Base-by-base conservation (phyloP, 768 basidiomycete species). In the Heimioporus sp. region DNA sequence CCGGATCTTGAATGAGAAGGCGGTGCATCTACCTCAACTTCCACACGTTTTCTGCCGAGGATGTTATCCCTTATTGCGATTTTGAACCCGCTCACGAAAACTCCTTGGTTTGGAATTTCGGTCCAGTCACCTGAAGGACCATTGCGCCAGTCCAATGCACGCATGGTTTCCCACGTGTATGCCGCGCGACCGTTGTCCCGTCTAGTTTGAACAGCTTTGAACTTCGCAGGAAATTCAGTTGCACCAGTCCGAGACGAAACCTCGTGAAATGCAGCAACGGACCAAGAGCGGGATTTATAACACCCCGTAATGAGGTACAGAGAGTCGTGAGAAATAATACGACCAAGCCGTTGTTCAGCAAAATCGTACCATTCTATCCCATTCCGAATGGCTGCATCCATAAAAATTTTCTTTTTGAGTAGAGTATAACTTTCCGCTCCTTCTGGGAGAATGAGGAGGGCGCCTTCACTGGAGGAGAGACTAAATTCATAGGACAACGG, bases 371-470 rank as follows among this genome's bases (percentile, higher is more conserved):
- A 70, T 11, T 51, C 48, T 19, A 42, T 47, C 2, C 59, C 68
- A 52, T 69, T 46, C 6, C 44, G 20, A 17, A 36, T 46, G 5
- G 65, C 66, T 11, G 51, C 60, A 12, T 58, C 52, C 3, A 51
- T 24, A 21, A 9, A 51, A 11, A n/a, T 69, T 61, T 28, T 3
- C 24, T 28, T 28, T 28, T 28, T 28, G 24, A 28, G 24, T 7
- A 28, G 7, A 28, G 24, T 57, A 20, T 53, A 49, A 15, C 57
- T 52, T 21, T 48, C 35, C 4, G 65, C 61, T 4, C 69, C 72
- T 21, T 67, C 60, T 0, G 69, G 69, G 21, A 72, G 55, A 3
- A 65, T 56, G 9, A 72, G 54, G 4, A 70, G 48, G 6, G 72
- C 64, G 4, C 67, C 70, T 57, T 66, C 65, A 16, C 35, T 37